Base-by-base conservation (phyloP, 768 basidiomycete species). In the Cantharellus cinnabarinus region DNA sequence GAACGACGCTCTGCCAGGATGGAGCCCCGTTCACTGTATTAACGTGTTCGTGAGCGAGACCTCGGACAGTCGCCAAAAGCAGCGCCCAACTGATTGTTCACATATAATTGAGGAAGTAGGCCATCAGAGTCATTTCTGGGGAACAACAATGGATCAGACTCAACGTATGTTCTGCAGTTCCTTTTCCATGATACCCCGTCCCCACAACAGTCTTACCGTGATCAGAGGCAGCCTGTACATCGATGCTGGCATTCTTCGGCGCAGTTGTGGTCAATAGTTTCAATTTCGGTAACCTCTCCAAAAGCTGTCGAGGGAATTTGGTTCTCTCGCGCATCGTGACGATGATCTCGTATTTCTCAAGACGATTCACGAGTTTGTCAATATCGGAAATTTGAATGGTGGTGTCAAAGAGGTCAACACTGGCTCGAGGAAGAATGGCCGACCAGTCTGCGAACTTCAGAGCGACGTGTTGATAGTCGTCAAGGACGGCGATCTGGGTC, bases 271-370 rank as follows among this genome's bases (percentile, higher is more conserved):
- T 73, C 57, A 85, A 72, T 34, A 81, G 68, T 70, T 72, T 74
- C 50, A 85, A 72, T 54, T 78, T 78, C 4, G 81, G 81, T 41
- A 85, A 70, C 50, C 72, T 71, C 58, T 75, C 75, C 50, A 85
- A 65, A 5, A 81, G 62, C 0, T 73, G 69, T 3, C 70, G 66
- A 4, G 72, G 66, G 64, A 85, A 77, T 59, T 75, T 77, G 0
- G 82, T 83, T 39, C 82, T 71, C 63, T 83, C 82, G 56, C 82
- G 71, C 81, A 83, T 83, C 2, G 80, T 73, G 65, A 77, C 79
- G 29, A 83, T 71, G 50, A 85, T 74, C 3, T 76, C 67, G 66
- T 77, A 82, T 1, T 73, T 70, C 53, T 72, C 63, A 48, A 83
- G 71, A 57, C 79, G 71, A 44, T 72, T 64, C 4, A 73, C 75